Percentiles rank a stretch among this genome's conserved stretches.
These are phyloP conservation scores for Aspergillus puulaauensis DNA, from an alignment of 2,329 filamentous ascomycete genomes.

Conservation along the genomic window DNA sequence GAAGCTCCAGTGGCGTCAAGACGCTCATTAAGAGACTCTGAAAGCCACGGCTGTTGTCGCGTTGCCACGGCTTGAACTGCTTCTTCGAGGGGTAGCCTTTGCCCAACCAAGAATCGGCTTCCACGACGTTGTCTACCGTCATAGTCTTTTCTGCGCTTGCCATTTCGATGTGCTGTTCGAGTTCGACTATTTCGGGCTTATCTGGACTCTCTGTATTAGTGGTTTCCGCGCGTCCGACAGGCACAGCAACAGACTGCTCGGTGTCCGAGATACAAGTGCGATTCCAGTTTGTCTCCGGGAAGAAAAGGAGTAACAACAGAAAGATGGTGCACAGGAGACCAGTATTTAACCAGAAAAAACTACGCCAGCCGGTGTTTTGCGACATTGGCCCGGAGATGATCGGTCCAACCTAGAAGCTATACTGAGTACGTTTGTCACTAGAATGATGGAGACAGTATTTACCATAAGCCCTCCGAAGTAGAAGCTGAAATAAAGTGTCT, in stretches of 20 bases:
- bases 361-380: conserved; percentile 57
- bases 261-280: conserved; percentile 37
- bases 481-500: conserved; percentile 60
- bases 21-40: conserved; percentile 53
- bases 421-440: no score
- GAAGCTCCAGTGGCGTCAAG: conserved; percentile 63
- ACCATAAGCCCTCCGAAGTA: conserved; percentile 65
- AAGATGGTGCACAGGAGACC: conserved; percentile 52
- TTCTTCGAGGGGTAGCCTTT: conserved; percentile 54
- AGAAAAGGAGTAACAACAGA: conserved; percentile 57
- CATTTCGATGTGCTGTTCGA: conserved; percentile 11
- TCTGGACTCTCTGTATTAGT: conserved; percentile 13
- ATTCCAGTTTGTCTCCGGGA: conserved; percentile 64
- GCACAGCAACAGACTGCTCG: neutral
- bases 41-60: conserved; percentile 41
- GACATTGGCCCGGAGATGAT: conserved; percentile 64
- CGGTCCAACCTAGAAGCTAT: conserved; percentile 27
- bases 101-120: conserved; percentile 52
- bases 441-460: neutral
- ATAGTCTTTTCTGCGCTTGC: no score
- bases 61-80: conserved; percentile 57
- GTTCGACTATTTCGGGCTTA: conserved; percentile 12
- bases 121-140: neutral
- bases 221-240: neutral
- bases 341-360: conserved; percentile 67